These are phyloP conservation scores for Codiaeum variegatum DNA, from an alignment of 441 rosid species.

Conservation along the genomic window DNA sequence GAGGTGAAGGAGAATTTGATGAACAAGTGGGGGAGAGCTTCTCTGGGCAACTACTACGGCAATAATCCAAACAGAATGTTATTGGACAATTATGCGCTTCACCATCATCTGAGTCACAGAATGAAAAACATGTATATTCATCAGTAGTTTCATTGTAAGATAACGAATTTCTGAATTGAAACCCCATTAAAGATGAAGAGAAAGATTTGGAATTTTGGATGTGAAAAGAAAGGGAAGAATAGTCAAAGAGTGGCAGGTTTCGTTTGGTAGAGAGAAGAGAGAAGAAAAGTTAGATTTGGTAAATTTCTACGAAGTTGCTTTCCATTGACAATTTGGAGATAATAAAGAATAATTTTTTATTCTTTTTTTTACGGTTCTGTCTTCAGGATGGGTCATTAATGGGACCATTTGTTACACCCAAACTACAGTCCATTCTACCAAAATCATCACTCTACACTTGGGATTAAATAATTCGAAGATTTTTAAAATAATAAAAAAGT, in stretches of 20 bases:
- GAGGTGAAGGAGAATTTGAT: background rate
- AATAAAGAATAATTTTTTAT: background rate
- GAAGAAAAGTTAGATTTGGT: background rate
- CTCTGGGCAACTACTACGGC: background rate
- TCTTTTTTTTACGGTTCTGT: background rate
- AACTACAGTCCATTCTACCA: background rate
- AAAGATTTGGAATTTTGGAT: background rate
- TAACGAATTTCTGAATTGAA: slow-evolving; percentile 24
- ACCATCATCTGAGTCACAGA: background rate
- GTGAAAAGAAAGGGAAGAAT: slow-evolving; percentile 11
- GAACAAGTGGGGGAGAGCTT: background rate
- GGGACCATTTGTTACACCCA: background rate
- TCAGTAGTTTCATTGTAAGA: background rate
- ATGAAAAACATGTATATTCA: rapidly evolving
- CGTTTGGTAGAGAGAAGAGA: background rate
- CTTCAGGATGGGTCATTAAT: background rate
- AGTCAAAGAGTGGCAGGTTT: too few species aligned
- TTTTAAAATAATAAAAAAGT: too few species aligned
- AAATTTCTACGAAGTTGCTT: slow-evolving; percentile 9
- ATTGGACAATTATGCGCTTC: background rate
- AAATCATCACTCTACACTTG: background rate
- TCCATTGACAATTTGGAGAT: background rate
- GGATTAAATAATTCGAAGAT: too few species aligned
- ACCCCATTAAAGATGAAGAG: slow-evolving; percentile 25
- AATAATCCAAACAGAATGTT: background rate